Base-by-base conservation (phyloP, 2,329 filamentous ascomycete species). In the Ilyonectria robusta region DNA sequence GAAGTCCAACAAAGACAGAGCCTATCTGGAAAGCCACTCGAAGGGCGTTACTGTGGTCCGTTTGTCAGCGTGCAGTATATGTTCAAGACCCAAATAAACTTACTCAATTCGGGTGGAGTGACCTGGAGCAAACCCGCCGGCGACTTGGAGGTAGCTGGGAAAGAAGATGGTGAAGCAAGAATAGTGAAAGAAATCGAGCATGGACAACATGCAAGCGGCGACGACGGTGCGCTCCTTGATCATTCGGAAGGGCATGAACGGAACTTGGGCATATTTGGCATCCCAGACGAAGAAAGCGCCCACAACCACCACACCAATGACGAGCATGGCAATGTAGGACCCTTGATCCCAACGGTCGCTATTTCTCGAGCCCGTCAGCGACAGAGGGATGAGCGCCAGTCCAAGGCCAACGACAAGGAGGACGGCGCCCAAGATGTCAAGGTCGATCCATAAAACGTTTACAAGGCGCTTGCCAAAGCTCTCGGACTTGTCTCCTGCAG, bases 131-230 rank as follows among this genome's bases (percentile, higher is more conserved):
- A 79, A 82, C 6, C 76, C 74, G 0, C 78, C 80, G 15, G 79
- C 80, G 2, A 83, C 80, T 55, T 82, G 80, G 0, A 83, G 77
- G 47, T 81, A 83, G 48, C 81, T 83, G 0, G 80, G 79, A 53
- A 82, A 82, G 68, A 83, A 82, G 1, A 81, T 73, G 1, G 79
- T 78, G 60, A 82, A 83, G 33, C 79, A 71, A 2, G 79, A 79
- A 56, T 83, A 81, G 13, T 81, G 75, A 33, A 80, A 78, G 21
- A 78, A 79, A 50, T 83, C 81, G 1, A 83, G 73, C 29, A 80
- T 75, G 6, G 76, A 78, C 2, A 82, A 63, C 1, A 79, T 37
- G 40, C 81, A 82, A 1, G 81, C 81, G 0, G 79, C 80, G 11
- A 82, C 73, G 8, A 83, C 78, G 2, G 81, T 84, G 13, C 77